phyloP scores from a whole-genome alignment of 352 stramenopile genomes.

The Pythium coloratum region DNA sequence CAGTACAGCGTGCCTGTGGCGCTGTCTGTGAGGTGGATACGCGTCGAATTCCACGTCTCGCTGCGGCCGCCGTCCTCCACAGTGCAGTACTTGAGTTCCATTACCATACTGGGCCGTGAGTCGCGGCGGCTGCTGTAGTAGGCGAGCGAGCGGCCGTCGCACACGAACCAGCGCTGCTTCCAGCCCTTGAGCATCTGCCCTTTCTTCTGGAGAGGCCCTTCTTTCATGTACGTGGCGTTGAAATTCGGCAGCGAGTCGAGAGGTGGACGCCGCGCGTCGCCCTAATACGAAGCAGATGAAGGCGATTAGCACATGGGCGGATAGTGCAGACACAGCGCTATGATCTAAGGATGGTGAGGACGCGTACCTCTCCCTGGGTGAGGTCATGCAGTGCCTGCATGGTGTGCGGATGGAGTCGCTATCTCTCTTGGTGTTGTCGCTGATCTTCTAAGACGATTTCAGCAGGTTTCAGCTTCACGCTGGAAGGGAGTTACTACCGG shows the following conservation, averaged over 20 bases:
- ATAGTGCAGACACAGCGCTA: neutral
- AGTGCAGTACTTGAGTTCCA: conserved; percentile 68
- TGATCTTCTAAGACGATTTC: neutral
- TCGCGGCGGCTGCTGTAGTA: conserved; percentile 78
- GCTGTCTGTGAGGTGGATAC: conserved; percentile 77
- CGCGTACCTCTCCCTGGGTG: conserved; percentile 46
- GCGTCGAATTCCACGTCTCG: conserved; percentile 80
- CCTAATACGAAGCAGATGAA: conserved; percentile 31
- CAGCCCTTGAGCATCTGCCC: conserved; percentile 72
- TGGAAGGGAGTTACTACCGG: neutral
- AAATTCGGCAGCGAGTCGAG: conserved; percentile 49
- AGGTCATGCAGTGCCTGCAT: conserved; percentile 73
- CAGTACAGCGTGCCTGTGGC: conserved; percentile 77
- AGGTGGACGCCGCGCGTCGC: conserved; percentile 42
- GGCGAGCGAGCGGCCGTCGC: conserved; percentile 65
- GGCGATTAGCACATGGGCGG: conserved; percentile 14
- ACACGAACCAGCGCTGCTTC: conserved; percentile 84
- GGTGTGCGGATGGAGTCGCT: conserved; percentile 7
- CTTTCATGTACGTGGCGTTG: conserved; percentile 65
- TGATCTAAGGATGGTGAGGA: neutral
- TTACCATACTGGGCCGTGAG: conserved; percentile 65
- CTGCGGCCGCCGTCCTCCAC: conserved; percentile 75
- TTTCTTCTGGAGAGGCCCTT: conserved; percentile 82
- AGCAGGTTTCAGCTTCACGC: conserved; percentile 1
- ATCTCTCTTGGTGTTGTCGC: neutral